Evolutionary conservation across 768 basidiomycete species (phyloP), one percentile per base, ranked within the genome.

Genomic region (Suillus plorans): DNA sequence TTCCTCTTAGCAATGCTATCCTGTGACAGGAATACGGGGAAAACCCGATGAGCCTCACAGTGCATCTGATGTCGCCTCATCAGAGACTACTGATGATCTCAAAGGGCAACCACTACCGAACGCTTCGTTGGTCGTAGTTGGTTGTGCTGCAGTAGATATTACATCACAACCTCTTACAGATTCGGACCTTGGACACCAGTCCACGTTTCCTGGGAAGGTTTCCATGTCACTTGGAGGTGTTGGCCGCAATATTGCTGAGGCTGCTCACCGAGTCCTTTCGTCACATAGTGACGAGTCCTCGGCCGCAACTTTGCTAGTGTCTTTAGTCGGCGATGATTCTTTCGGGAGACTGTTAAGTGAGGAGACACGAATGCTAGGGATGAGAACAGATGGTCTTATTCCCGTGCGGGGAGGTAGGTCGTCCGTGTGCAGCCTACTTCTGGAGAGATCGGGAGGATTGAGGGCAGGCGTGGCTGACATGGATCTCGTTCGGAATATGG

Each of bases 171-270:
- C 84, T 60, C 63, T 66, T n/a, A 74, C 78, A 36, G 55, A 71
- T 8, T 67, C 74, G 18, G 60, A 63, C 42, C 69, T 81, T 41
- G 74, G 79, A n/a, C 74, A 82, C 14, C 82, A 87, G 63, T 91
- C 94, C 0, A 99, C 96, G 0, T 84, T 84, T 13, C 94, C 95
- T 0, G 97, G 97, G 12, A 79, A 74, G 14, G 86, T 99, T 31
- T 78, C 81, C 18, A 66, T 96, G 45, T 84, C 90, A 0, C 79
- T 92, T 6, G 97, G 97, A 1, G 97, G 97, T 36, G 97, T 99
- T 16, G 95, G 86, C 1, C 88, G 96, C n/a, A 99, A 99, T 73
- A 86, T 99, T 50, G 92, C 96, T 3, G 95, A 98, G 74, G 93
- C 95, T 1, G 84, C 94, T 7, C 88, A 92, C 73, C 86, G 92